Conservation (phyloP, 2,329 filamentous ascomycete genomes). For the Diatrype stigma region DNA sequence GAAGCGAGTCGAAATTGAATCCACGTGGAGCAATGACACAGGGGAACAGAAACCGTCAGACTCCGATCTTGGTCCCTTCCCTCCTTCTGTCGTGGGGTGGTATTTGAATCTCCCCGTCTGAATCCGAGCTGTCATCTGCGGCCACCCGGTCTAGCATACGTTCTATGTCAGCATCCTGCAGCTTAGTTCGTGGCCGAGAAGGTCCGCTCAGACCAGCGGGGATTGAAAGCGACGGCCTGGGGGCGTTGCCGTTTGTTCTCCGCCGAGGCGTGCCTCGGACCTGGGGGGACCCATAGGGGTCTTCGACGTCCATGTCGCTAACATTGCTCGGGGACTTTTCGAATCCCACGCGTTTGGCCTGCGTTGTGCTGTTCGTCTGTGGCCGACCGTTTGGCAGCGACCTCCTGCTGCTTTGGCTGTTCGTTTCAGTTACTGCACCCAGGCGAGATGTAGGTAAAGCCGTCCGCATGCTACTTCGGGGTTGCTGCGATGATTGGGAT, state of each 20-base stretch:
- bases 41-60: constrained; percentile 1
- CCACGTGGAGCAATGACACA: not conserved
- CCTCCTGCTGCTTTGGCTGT: constrained; percentile 43
- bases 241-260: constrained; percentile 36
- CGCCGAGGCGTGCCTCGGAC: constrained; percentile 38
- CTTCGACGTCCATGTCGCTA: constrained; percentile 46
- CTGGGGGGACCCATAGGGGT: constrained; percentile 31
- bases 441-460: constrained; percentile 41
- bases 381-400: constrained; percentile 47
- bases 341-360: constrained; percentile 42
- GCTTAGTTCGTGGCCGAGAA: constrained; percentile 34
- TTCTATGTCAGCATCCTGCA: constrained; percentile 55
- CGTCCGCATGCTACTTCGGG: constrained; percentile 28
- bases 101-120: constrained; percentile 54
- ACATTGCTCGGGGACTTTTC: constrained; percentile 39
- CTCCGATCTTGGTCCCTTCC: constrained; percentile 21
- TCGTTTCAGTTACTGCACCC: constrained; percentile 17
- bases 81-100: constrained; percentile 34
- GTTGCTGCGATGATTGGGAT: constrained; percentile 32
- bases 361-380: constrained; percentile 23
- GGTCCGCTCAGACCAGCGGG: constrained; percentile 43
- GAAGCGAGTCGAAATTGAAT: not conserved
- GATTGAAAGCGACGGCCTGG: constrained; percentile 36
- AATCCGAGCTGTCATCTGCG: constrained; percentile 50
- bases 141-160: constrained; percentile 52